These are phyloP conservation scores for Diplodia intermedia DNA, from an alignment of 2,329 filamentous ascomycete species.

Conservation along the genomic window DNA sequence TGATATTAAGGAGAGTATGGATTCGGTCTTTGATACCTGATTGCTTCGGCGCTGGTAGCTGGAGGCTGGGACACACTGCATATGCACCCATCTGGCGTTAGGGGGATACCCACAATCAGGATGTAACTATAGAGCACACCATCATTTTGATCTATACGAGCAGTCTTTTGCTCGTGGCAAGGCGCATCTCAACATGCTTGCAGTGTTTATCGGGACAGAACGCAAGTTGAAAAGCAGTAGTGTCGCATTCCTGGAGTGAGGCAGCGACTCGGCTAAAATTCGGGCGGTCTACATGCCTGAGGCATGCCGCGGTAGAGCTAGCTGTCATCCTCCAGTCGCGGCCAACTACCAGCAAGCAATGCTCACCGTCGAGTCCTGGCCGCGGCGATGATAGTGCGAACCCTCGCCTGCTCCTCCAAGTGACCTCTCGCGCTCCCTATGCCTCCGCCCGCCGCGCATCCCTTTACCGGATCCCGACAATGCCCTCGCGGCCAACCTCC, in stretches of 20 bases:
- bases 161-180: not conserved
- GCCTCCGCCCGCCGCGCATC: constrained; percentile 34
- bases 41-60: constrained; percentile 33
- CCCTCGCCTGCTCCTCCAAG: constrained; percentile 12
- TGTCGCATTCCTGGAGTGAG: not conserved
- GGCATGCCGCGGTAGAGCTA: constrained; percentile 22
- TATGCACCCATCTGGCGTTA: constrained; percentile 31
- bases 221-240: not conserved
- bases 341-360: constrained; percentile 21
- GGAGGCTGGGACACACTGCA: constrained; percentile 28
- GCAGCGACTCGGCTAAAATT: not conserved
- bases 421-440: constrained; percentile 33
- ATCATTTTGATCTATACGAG: not conserved
- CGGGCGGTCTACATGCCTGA: constrained; percentile 2
- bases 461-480: constrained; percentile 36
- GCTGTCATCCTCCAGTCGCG: constrained; percentile 18
- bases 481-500: constrained; percentile 54
- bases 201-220: not conserved
- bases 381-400: constrained; percentile 28
- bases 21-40: constrained; percentile 11
- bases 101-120: constrained; percentile 32
- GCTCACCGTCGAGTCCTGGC: constrained; percentile 7
- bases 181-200: not conserved
- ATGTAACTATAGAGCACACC: constrained; percentile 22
- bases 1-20: not conserved